Percentiles rank a stretch among this genome's conserved stretches.
These are phyloP conservation scores for Globomyces sp. DNA, from an alignment of 371 early-diverging fungal species.

Conservation along the genomic window DNA sequence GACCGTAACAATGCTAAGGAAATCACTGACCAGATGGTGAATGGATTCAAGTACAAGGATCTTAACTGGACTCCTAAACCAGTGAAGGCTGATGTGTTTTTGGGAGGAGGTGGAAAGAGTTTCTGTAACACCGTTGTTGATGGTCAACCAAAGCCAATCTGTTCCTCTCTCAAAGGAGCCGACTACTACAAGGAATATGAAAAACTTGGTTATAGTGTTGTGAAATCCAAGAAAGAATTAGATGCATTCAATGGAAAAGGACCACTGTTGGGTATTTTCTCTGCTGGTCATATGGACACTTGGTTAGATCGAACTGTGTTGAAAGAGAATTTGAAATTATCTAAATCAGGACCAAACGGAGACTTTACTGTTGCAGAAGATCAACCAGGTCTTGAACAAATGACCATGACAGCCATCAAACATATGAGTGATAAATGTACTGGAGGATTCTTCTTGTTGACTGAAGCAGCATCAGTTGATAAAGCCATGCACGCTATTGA, in stretches of 20 bases:
- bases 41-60: slow-evolving; percentile 43
- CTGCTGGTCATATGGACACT: slow-evolving; percentile 58
- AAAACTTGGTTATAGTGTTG: slow-evolving; percentile 60
- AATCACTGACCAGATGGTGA: slow-evolving; percentile 61
- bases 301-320: slow-evolving; percentile 71
- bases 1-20: slow-evolving; percentile 47
- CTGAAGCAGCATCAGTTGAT: slow-evolving; percentile 74
- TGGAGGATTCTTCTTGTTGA: slow-evolving; percentile 73
- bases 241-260: slow-evolving; percentile 51
- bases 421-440: slow-evolving; percentile 49
- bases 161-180: slow-evolving; percentile 50
- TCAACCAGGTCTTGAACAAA: slow-evolving; percentile 68
- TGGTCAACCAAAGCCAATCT: slow-evolving; percentile 20
- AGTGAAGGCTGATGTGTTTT: slow-evolving; percentile 66
- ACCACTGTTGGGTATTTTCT: slow-evolving; percentile 71
- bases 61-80: slow-evolving; percentile 27
- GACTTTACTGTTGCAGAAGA: slow-evolving; percentile 52
- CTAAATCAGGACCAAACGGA: slow-evolving; percentile 45
- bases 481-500: slow-evolving; percentile 71
- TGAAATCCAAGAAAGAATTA: slow-evolving; percentile 54
- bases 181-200: slow-evolving; percentile 59
- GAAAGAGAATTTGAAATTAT: slow-evolving; percentile 52
- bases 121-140: slow-evolving; percentile 17
- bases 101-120: slow-evolving; percentile 48
- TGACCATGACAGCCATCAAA: slow-evolving; percentile 64